These are phyloP conservation scores for Drosera spatulata DNA, from an alignment of 179 eudicot species.

Conservation along the genomic window DNA sequence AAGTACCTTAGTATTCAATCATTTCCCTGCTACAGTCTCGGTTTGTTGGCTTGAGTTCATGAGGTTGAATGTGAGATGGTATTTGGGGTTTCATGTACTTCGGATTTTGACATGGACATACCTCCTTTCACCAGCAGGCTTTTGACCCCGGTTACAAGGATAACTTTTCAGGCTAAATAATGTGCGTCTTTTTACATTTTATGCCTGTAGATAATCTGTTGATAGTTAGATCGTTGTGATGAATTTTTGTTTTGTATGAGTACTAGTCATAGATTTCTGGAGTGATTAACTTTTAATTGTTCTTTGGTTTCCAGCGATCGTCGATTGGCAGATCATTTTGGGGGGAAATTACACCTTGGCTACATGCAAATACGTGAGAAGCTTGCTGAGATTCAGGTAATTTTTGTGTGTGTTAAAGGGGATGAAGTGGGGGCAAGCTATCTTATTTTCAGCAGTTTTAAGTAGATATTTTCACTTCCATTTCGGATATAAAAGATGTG, in stretches of 20 bases:
- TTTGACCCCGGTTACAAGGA: slow-evolving; percentile 98
- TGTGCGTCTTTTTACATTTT: slow-evolving; percentile 71
- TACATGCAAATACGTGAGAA: slow-evolving; percentile 99
- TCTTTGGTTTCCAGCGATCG: slow-evolving; percentile 68
- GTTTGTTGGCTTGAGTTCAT: slow-evolving; percentile 1
- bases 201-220: slow-evolving; percentile 58
- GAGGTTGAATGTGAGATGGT: slow-evolving; percentile 38
- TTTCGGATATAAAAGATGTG: not conserved
- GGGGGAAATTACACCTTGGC: slow-evolving; percentile 97
- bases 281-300: slow-evolving; percentile 17
- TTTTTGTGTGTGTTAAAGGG: no score
- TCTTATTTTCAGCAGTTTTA: not conserved
- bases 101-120: slow-evolving; percentile 86
- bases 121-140: slow-evolving; percentile 99
- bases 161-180: slow-evolving; percentile 87
- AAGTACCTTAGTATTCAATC: slow-evolving; percentile 8
- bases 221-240: slow-evolving; percentile 30
- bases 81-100: slow-evolving; percentile 47
- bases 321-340: slow-evolving; percentile 98
- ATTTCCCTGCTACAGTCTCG: not conserved
- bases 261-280: not conserved
- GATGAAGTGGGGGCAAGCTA: no score
- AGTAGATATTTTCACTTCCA: not conserved
- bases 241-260: slow-evolving; percentile 5
- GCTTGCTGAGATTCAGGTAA: slow-evolving; percentile 85